These are phyloP conservation scores for Akanthomyces muscarius DNA, from an alignment of 2,329 filamentous ascomycete species.

Conservation along the genomic window DNA sequence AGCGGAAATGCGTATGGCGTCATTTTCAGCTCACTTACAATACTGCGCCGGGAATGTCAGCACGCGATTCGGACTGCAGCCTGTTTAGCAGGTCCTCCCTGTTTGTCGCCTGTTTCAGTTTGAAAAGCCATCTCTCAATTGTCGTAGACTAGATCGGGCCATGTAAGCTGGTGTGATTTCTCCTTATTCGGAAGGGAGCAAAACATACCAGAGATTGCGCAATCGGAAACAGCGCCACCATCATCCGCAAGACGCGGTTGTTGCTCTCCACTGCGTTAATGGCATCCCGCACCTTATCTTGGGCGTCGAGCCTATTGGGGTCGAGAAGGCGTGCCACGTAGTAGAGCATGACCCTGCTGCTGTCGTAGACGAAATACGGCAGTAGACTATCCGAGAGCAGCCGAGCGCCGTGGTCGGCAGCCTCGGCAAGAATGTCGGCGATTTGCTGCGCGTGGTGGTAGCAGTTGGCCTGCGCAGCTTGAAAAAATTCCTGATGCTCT, in stretches of 20 bases:
- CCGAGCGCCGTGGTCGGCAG: conserved; percentile 37
- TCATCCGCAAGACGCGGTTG: conserved; percentile 33
- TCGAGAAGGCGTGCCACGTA: conserved; percentile 43
- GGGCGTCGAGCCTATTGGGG: conserved; percentile 31
- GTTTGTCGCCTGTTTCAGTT: conserved; percentile 31
- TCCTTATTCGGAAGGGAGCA: conserved; percentile 4
- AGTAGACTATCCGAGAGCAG: conserved; percentile 42
- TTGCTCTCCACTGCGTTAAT: conserved; percentile 39
- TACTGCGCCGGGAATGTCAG: conserved; percentile 22
- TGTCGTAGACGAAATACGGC: conserved; percentile 45
- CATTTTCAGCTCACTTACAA: conserved; percentile 22
- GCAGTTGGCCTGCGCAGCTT: conserved; percentile 34
- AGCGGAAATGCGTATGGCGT: neutral
- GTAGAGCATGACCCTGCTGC: conserved; percentile 45
- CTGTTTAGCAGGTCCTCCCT: conserved; percentile 17
- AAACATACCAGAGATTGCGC: conserved; percentile 36
- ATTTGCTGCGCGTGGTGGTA: conserved; percentile 38
- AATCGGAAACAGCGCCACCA: conserved; percentile 37
- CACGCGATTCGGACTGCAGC: conserved; percentile 23
- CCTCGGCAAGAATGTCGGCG: conserved; percentile 36
- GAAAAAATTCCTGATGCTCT: conserved; percentile 35
- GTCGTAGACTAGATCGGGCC: conserved; percentile 30
- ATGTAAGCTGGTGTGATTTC: neutral
- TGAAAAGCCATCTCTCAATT: conserved; percentile 37
- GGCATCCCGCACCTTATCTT: conserved; percentile 35